These are phyloP conservation scores for Ophiognomonia clavigignenti-juglandacearum DNA, from an alignment of 2,329 filamentous ascomycete species.

Conservation along the genomic window DNA sequence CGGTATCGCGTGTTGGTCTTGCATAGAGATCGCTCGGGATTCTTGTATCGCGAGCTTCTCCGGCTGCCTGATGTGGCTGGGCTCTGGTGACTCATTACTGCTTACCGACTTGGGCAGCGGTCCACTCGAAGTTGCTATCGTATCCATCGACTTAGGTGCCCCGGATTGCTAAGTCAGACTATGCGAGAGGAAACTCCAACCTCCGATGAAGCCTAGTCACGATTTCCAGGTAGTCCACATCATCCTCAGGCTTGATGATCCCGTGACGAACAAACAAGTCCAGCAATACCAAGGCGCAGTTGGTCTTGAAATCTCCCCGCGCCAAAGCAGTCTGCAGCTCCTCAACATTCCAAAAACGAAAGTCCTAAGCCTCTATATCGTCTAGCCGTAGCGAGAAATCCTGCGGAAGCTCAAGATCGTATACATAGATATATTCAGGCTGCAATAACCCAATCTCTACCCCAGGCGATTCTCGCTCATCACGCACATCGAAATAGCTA, in stretches of 20 bases:
- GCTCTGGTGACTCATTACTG: too few relatives aligned
- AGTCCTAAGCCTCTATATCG: slow-evolving; percentile 75
- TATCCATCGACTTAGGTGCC: too few relatives aligned
- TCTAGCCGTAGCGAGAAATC: slow-evolving; percentile 59
- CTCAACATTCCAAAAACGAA: slow-evolving; percentile 58
- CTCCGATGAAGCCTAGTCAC: too few relatives aligned
- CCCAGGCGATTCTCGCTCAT: slow-evolving; percentile 7
- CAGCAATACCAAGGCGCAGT: slow-evolving; percentile 70
- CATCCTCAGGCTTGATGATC: slow-evolving; percentile 65
- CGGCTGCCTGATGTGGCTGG: too few relatives aligned
- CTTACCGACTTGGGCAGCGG: too few relatives aligned
- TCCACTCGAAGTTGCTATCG: too few relatives aligned
- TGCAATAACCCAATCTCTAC: slow-evolving; percentile 18
- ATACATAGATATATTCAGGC: slow-evolving; percentile 56
- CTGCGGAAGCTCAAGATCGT: slow-evolving; percentile 63
- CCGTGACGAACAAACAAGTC: slow-evolving; percentile 81
- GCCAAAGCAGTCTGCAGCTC: slow-evolving; percentile 57
- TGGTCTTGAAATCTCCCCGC: slow-evolving; percentile 77
- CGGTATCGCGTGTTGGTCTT: too few relatives aligned
- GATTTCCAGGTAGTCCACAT: slow-evolving; percentile 69
- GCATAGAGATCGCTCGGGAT: too few relatives aligned
- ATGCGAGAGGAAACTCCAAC: too few relatives aligned
- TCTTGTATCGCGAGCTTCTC: too few relatives aligned
- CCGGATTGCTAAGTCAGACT: too few relatives aligned
- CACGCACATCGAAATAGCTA: too few relatives aligned